Base-by-base conservation (phyloP, 2,329 filamentous ascomycete species). In the Zarea fungicola region DNA sequence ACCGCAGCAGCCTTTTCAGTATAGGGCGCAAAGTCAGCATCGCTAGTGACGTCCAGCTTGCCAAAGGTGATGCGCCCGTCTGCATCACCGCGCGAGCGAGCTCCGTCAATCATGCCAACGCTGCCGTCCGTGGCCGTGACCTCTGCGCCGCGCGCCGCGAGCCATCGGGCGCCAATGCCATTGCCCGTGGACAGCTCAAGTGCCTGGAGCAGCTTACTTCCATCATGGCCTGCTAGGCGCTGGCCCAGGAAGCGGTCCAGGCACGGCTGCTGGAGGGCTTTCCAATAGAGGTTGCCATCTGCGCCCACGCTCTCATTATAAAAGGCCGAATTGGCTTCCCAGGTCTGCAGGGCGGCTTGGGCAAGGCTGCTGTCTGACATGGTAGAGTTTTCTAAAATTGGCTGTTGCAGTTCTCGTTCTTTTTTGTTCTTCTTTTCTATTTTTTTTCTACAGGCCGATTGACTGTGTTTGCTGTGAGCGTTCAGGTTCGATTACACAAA, bases 121-220 rank as follows among this genome's bases (percentile, higher is more conserved):
- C 66, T 68, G 32, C 67, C 73, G 50, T 77, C 74, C 1, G 74
- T 72, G 2, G 71, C 74, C 4, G 70, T 53, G 11, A 76, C 69
- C 1, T 53, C 49, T 0, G 64, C 64, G 9, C 65, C 67, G 19
- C 62, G 52, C 9, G 55, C 56, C 1, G 65, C 66, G 14, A 78
- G 61, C 64, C 68, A 71, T 19, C 73, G 67, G 14, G 73, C 70
- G 16, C 69, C 67, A 22, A 77, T 65, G 21, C 74, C 74, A 50
- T 75, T 77, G 32, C 74, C 73, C 0, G 71, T 74, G 4, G 73
- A 71, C n/a, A 77, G 61, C 48, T 77, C 74, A 6, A 77, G 62
- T 0, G 69, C 70, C 6, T 57, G 57, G 43, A 66, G 59, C 1
- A 57, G 59, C 14, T 46, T 23, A 6, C 11, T 6, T 7, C 14